Percentiles rank a stretch among this genome's conserved stretches.
Conservation (phyloP, 306 rosid species). For the Prosopis cineraria region DNA sequence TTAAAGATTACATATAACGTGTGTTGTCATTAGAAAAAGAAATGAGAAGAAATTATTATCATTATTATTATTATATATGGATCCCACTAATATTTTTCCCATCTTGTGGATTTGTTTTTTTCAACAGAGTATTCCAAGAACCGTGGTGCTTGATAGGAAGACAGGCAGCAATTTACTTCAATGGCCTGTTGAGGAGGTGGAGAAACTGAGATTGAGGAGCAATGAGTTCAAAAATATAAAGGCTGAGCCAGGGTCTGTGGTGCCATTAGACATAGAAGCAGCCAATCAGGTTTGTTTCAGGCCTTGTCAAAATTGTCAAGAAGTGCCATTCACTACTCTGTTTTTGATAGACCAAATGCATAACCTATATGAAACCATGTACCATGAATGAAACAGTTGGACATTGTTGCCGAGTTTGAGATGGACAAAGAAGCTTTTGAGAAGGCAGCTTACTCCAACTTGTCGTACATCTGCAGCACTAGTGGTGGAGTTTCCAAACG, state of each 20-base stretch:
- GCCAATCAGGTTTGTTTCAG: slow-evolving; percentile 72
- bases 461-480: slow-evolving; percentile 54
- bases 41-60: background rate
- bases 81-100: background rate
- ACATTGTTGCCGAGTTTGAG: slow-evolving; percentile 82
- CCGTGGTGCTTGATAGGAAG: slow-evolving; percentile 63
- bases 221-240: slow-evolving; percentile 48
- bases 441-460: slow-evolving; percentile 37
- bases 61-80: background rate
- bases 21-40: too few relatives aligned
- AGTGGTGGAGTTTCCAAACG: slow-evolving; percentile 66
- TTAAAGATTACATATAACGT: too few relatives aligned
- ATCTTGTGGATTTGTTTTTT: background rate
- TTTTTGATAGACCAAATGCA: background rate
- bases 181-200: slow-evolving; percentile 86
- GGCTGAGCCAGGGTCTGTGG: slow-evolving; percentile 62
- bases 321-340: background rate
- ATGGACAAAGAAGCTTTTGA: slow-evolving; percentile 63
- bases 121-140: slow-evolving; percentile 77
- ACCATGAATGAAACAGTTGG: slow-evolving; percentile 56
- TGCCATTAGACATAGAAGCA: slow-evolving; percentile 59
- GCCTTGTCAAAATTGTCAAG: background rate
- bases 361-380: slow-evolving; percentile 21
- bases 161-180: slow-evolving; percentile 73
- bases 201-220: slow-evolving; percentile 62